Evolutionary conservation across 2,329 filamentous ascomycete species (phyloP).

Genomic region (Paraphaeosphaeria minitans): DNA sequence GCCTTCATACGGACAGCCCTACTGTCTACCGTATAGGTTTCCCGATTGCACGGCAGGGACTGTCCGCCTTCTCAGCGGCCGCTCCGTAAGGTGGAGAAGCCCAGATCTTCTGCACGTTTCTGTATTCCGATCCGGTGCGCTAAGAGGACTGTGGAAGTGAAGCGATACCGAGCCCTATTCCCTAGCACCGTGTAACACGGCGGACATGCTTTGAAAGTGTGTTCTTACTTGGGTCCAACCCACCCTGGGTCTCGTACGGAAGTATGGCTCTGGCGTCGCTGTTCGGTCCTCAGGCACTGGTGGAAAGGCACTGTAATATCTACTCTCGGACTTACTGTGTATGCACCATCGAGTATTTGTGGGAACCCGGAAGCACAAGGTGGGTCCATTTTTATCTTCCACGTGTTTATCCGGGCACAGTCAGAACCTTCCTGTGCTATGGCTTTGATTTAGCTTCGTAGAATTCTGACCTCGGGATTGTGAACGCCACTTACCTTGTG

Average conservation of each 20-base stretch:
- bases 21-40: not conserved
- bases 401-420: not conserved
- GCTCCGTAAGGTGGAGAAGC: not conserved
- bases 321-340: no score
- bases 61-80: not conserved
- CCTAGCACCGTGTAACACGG: not conserved
- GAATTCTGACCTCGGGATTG: not conserved
- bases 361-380: not conserved
- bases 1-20: conserved; percentile 4
- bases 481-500: not conserved
- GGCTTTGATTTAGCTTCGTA: not conserved
- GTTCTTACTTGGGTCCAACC: not conserved
- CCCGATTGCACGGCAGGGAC: not conserved
- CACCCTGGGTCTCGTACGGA: not conserved
- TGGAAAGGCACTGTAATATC: not conserved
- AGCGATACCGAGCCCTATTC: not conserved
- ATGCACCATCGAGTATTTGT: no score
- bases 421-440: not conserved
- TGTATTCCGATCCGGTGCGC: not conserved
- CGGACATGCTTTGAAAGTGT: not conserved
- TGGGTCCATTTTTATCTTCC: not conserved
- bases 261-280: not conserved
- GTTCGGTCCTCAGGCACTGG: not conserved
- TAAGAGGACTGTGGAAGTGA: not conserved
- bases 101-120: not conserved